A percentile compares a stretch with the other conserved stretches of the same genome.
phyloP scores from a whole-genome alignment of 1,284 basidiomycete genomes.

The Pulveroboletus sp. region DNA sequence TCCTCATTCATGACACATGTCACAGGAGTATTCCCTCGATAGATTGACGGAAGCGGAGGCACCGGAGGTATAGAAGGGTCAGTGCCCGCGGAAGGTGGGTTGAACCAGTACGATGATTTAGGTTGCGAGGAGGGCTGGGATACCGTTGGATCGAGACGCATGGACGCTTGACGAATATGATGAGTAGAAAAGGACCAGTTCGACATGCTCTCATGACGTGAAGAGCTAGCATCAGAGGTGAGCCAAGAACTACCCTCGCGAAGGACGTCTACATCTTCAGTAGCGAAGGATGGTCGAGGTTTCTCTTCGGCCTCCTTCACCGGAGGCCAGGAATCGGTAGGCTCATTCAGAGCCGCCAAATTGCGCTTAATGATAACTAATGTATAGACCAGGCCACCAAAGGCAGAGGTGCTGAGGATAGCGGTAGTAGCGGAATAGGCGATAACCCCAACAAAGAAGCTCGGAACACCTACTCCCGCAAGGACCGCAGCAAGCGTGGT shows the following conservation, averaged over 20 bases:
- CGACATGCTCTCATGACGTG: conserved; percentile 59
- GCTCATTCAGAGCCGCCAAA: conserved; percentile 51
- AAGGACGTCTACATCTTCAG: conserved; percentile 67
- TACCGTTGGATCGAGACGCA: conserved; percentile 30
- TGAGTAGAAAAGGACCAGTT: conserved; percentile 72
- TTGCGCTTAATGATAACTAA: conserved; percentile 65
- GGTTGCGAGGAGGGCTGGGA: conserved; percentile 49
- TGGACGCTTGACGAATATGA: conserved; percentile 41
- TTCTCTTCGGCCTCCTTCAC: conserved; percentile 50
- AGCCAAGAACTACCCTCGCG: conserved; percentile 76
- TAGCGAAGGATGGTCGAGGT: conserved; percentile 59
- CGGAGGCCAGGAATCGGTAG: conserved; percentile 57
- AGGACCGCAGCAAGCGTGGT: conserved; percentile 60
- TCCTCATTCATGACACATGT: conserved; percentile 45
- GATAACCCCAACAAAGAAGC: conserved; percentile 60
- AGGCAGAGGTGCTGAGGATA: conserved; percentile 50
- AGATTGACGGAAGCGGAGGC: conserved; percentile 61
- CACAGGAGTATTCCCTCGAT: conserved; percentile 46
- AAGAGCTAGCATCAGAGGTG: conserved; percentile 58
- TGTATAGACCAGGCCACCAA: conserved; percentile 58
- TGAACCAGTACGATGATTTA: conserved; percentile 65
- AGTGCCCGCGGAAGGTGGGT: conserved; percentile 40
- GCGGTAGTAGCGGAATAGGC: conserved; percentile 57
- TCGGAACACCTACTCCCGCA: conserved; percentile 51
- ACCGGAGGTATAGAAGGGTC: conserved; percentile 54